These are phyloP conservation scores for Calonectria ilicicola DNA, from an alignment of 2,329 filamentous ascomycete genomes.

Conservation along the genomic window DNA sequence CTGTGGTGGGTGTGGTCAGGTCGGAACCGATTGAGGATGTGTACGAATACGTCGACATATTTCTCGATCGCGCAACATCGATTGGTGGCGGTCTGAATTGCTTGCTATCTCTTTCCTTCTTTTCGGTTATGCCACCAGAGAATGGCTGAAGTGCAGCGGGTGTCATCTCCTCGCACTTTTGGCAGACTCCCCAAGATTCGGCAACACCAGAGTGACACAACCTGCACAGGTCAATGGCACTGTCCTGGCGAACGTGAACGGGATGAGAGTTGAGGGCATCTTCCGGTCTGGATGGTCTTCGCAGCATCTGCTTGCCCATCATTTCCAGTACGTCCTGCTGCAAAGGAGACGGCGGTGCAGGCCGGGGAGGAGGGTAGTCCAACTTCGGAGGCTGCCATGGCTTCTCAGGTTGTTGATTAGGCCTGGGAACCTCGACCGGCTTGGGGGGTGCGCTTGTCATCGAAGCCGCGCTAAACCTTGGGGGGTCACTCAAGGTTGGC, in stretches of 20 bases:
- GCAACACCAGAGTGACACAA: conserved; percentile 38
- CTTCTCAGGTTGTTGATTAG: background rate
- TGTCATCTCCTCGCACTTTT: conserved; percentile 38
- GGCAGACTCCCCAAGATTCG: conserved; percentile 38
- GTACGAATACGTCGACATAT: conserved; percentile 21
- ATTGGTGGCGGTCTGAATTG: conserved; percentile 34
- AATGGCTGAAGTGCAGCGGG: conserved; percentile 7
- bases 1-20: conserved; percentile 22
- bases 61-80: conserved; percentile 14
- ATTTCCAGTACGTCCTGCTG: background rate
- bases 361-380: background rate
- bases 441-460: background rate
- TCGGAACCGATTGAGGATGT: background rate
- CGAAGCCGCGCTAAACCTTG: background rate
- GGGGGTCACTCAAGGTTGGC: background rate
- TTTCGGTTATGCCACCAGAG: conserved; percentile 20
- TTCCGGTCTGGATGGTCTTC: conserved; percentile 31
- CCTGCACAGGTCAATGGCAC: conserved; percentile 36
- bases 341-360: background rate
- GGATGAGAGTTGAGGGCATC: conserved; percentile 39
- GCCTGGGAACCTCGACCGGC: background rate
- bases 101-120: conserved; percentile 16
- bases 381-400: background rate
- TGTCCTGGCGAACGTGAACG: conserved; percentile 39
- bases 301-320: conserved; percentile 14